Evolutionary conservation across 176 grass and related monocot genomes (phyloP).

Genomic region (Hyparrhenia diplandra): DNA sequence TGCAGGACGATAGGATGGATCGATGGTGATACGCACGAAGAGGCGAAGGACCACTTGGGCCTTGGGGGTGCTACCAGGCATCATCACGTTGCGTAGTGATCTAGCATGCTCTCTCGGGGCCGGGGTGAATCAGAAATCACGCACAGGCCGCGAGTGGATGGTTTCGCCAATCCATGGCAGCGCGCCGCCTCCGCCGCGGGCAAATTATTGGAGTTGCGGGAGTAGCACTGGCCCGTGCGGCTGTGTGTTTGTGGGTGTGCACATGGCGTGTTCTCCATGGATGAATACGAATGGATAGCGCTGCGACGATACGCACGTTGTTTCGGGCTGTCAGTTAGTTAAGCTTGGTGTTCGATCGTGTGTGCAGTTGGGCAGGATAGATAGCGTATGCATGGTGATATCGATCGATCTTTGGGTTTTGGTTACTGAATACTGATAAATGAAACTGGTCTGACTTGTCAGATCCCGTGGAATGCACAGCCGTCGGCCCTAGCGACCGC

Average conservation of each 20-base stretch:
- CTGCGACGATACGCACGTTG: neutral
- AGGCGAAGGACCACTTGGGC: neutral
- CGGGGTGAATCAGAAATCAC: neutral
- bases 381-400: neutral
- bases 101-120: neutral
- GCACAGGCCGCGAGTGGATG: neutral
- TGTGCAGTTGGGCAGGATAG: neutral
- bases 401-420: too few species aligned
- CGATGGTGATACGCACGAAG: neutral
- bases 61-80: too few species aligned
- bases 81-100: neutral
- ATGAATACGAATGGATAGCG: neutral
- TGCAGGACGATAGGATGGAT: neutral
- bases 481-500: too few species aligned
- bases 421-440: too few species aligned
- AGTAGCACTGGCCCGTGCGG: neutral
- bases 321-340: slow-evolving; percentile 23
- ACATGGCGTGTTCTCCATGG: slow-evolving; percentile 40
- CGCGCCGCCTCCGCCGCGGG: neutral
- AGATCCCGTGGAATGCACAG: too few species aligned
- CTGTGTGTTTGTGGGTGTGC: slow-evolving; percentile 19
- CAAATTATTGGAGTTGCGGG: slow-evolving; percentile 20
- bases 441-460: too few species aligned
- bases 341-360: neutral
- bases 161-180: neutral